phyloP scores from a whole-genome alignment of 2,329 filamentous ascomycete species.

The Ustulina deusta region DNA sequence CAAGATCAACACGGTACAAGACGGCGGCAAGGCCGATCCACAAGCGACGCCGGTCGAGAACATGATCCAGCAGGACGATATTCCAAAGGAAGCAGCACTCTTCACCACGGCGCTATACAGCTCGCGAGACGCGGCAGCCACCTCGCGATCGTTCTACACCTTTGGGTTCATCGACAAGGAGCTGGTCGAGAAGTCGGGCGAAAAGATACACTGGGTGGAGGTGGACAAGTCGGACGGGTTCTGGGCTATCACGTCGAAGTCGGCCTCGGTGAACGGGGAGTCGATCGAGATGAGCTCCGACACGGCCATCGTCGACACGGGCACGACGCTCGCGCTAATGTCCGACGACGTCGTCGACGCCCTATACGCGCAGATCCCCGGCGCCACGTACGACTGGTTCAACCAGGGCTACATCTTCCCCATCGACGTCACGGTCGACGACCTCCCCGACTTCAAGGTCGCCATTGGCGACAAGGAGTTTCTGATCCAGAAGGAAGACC shows the following conservation, averaged over 20 bases:
- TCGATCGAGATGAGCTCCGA: conserved; percentile 65
- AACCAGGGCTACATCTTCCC: conserved; percentile 76
- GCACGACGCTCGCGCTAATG: conserved; percentile 75
- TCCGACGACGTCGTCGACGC: conserved; percentile 70
- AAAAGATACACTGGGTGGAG: conserved; percentile 69
- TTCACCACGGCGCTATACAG: conserved; percentile 75
- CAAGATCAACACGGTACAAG: conserved; percentile 70
- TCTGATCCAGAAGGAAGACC: conserved; percentile 71
- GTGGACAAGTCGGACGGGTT: conserved; percentile 75
- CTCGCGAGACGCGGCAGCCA: conserved; percentile 60
- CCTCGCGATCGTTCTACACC: conserved; percentile 73
- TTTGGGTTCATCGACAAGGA: conserved; percentile 78
- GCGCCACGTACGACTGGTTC: conserved; percentile 65
- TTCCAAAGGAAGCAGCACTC: conserved; percentile 64
- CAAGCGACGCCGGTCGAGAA: conserved; percentile 75
- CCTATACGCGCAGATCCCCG: conserved; percentile 73
- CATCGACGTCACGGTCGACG: conserved; percentile 58
- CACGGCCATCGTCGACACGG: conserved; percentile 77
- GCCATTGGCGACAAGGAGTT: conserved; percentile 72
- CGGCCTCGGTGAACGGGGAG: conserved; percentile 68
- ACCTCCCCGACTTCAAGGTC: conserved; percentile 71
- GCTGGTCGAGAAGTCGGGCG: conserved; percentile 65
- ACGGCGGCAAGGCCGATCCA: conserved; percentile 56
- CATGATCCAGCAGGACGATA: conserved; percentile 66
- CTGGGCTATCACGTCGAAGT: conserved; percentile 73